phyloP scores from a whole-genome alignment of 176 grass and related monocot species.

The Puya raimondii region DNA sequence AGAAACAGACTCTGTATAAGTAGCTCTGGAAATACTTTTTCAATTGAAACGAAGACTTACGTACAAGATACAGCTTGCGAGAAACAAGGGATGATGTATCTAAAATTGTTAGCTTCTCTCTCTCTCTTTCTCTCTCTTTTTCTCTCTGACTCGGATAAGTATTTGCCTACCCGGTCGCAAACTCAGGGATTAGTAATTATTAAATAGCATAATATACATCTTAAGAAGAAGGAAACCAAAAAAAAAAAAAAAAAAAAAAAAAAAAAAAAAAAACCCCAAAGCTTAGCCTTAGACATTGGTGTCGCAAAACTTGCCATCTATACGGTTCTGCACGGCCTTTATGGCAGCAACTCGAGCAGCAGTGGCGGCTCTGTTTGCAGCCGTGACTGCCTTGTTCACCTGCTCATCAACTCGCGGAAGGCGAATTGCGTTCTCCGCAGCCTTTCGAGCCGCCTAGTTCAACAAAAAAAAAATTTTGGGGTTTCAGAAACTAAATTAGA shows the following conservation, averaged over 20 bases:
- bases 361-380: conserved; percentile 55
- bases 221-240: neutral
- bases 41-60: conserved; percentile 48
- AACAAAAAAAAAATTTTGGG: conserved; percentile 5
- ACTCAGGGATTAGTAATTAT: conserved; percentile 28
- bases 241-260: conserved; percentile 4
- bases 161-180: conserved; percentile 46
- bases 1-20: neutral
- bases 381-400: conserved; percentile 44
- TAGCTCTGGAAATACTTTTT: conserved; percentile 21
- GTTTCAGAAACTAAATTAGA: conserved; percentile 5
- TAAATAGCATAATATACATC: conserved; percentile 43
- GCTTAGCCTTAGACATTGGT: conserved; percentile 28
- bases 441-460: conserved; percentile 44
- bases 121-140: conserved; percentile 12
- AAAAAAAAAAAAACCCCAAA: neutral
- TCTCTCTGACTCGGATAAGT: conserved; percentile 40
- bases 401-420: conserved; percentile 48
- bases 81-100: neutral
- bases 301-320: conserved; percentile 54
- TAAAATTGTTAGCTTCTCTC: conserved; percentile 12
- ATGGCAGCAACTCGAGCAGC: conserved; percentile 65
- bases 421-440: conserved; percentile 30
- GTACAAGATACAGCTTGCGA: conserved; percentile 54
- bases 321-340: conserved; percentile 71